Conservation (phyloP, 768 basidiomycete genomes). For the Gloeophyllum trabeum region DNA sequence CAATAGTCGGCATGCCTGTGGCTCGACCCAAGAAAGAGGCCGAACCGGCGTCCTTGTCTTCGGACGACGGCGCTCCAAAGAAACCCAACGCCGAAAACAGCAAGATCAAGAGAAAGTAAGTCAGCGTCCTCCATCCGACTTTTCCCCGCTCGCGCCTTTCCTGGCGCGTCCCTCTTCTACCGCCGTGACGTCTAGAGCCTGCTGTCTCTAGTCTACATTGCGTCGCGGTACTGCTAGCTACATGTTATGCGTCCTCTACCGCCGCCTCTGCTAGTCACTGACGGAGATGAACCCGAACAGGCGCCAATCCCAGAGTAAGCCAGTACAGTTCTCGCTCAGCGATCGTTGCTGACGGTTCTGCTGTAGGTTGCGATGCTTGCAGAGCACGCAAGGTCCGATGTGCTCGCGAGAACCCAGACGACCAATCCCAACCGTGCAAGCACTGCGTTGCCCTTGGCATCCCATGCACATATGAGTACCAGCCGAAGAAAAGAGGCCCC, state of each 20-base stretch:
- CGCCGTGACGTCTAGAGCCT: constrained; percentile 11
- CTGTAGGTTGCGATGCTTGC: constrained; percentile 75
- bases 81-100: constrained; percentile 52
- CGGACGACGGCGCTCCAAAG: constrained; percentile 49
- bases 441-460: constrained; percentile 78
- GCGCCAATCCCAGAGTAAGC: constrained; percentile 79
- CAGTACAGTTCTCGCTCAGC: constrained; percentile 8
- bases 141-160: constrained; percentile 9
- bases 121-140: constrained; percentile 17
- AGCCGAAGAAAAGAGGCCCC: constrained; percentile 88
- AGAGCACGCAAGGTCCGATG: constrained; percentile 81
- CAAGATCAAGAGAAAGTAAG: constrained; percentile 76
- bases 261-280: constrained; percentile 9
- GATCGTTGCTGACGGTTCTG: constrained; percentile 12
- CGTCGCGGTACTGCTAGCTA: constrained; percentile 14
- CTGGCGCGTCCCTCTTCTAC: constrained; percentile 7
- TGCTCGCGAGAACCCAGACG: constrained; percentile 68
- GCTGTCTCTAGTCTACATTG: neutral
- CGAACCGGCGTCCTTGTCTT: constrained; percentile 49
- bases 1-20: constrained; percentile 43
- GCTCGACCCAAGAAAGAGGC: constrained; percentile 58
- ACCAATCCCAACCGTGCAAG: constrained; percentile 72
- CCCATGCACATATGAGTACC: constrained; percentile 84
- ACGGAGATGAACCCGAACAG: constrained; percentile 28
- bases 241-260: constrained; percentile 27